Conservation (phyloP, 2,329 filamentous ascomycete species). For the Incumbomyces lentus region DNA sequence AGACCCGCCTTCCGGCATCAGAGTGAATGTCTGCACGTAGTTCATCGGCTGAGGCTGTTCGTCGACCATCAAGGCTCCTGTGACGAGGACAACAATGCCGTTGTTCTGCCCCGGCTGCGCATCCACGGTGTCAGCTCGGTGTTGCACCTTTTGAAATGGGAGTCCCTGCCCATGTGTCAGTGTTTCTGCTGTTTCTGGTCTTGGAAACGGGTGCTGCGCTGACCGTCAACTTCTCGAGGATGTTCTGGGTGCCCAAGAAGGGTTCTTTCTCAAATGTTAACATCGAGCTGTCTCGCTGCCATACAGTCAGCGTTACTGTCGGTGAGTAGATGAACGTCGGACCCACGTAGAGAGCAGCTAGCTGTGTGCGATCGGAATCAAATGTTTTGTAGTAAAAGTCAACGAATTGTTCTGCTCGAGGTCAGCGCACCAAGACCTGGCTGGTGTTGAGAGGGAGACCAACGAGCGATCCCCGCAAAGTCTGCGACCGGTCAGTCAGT, state of each 20-base stretch:
- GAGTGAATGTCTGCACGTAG: constrained; percentile 84
- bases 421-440: constrained; percentile 14
- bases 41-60: constrained; percentile 78
- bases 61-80: constrained; percentile 75
- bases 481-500: constrained; percentile 20
- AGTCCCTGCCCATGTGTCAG: constrained; percentile 46
- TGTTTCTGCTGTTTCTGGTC: constrained; percentile 4
- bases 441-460: constrained; percentile 15
- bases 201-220: constrained; percentile 23
- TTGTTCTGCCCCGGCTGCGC: constrained; percentile 61
- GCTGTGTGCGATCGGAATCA: constrained; percentile 56
- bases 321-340: constrained; percentile 4
- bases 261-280: constrained; percentile 77
- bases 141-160: constrained; percentile 71
- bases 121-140: constrained; percentile 67
- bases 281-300: constrained; percentile 73
- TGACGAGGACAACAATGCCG: constrained; percentile 77
- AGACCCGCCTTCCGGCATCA: constrained; percentile 59
- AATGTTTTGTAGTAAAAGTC: constrained; percentile 85
- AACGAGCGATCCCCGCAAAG: constrained; percentile 32
- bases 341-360: constrained; percentile 72
- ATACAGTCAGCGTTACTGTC: constrained; percentile 10
- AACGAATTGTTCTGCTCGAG: constrained; percentile 66
- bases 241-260: constrained; percentile 51
- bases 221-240: constrained; percentile 75